These are phyloP conservation scores for Thelephora ganbajun DNA, from an alignment of 768 basidiomycete genomes.

Conservation along the genomic window DNA sequence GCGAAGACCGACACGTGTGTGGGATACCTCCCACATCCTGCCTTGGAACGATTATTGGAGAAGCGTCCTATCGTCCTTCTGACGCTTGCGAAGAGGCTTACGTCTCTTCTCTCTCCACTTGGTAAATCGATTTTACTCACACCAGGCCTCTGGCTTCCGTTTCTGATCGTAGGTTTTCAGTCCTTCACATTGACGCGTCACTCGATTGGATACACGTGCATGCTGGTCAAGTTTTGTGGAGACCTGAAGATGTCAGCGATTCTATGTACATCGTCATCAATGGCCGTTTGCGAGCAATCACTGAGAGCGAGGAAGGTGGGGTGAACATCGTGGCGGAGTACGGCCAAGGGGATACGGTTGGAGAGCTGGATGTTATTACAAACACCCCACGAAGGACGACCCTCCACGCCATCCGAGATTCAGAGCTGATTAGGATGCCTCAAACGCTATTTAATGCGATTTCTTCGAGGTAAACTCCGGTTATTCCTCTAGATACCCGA, in stretches of 20 bases:
- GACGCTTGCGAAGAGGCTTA: slow-evolving; percentile 91
- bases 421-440: slow-evolving; percentile 94
- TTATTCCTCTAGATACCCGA: not conserved
- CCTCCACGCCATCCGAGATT: slow-evolving; percentile 95
- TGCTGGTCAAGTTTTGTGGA: slow-evolving; percentile 90
- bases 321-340: slow-evolving; percentile 85
- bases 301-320: slow-evolving; percentile 62
- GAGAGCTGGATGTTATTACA: slow-evolving; percentile 95
- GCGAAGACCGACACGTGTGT: slow-evolving; percentile 99
- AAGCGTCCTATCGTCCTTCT: slow-evolving; percentile 90
- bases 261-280: slow-evolving; percentile 98
- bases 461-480: slow-evolving; percentile 53
- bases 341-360: slow-evolving; percentile 94
- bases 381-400: slow-evolving; percentile 77
- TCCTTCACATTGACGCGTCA: slow-evolving; percentile 91
- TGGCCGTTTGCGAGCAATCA: slow-evolving; percentile 84
- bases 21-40: slow-evolving; percentile 81
- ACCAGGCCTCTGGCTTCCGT: not conserved
- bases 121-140: slow-evolving; percentile 29
- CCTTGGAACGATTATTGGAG: slow-evolving; percentile 83
- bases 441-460: slow-evolving; percentile 97
- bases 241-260: slow-evolving; percentile 80
- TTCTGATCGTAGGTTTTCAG: slow-evolving; percentile 22
- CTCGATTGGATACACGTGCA: slow-evolving; percentile 98
- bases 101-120: slow-evolving; percentile 86